These are phyloP conservation scores for Boletus mariae DNA, from an alignment of 1,284 basidiomycete genomes.

Conservation along the genomic window DNA sequence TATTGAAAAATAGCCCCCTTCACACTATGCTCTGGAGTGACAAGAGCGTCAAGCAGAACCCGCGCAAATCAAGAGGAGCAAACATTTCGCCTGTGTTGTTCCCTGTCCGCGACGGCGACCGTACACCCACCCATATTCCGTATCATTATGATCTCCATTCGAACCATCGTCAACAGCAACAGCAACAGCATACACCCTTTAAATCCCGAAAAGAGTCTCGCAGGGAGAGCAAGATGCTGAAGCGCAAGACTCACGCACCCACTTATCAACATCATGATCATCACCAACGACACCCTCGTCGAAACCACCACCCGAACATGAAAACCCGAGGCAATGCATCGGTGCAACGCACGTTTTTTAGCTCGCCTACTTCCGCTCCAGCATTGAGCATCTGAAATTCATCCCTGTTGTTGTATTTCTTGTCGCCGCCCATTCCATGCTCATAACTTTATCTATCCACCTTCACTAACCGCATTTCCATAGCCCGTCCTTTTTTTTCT, in stretches of 20 bases:
- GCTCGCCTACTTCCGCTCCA: constrained; percentile 33
- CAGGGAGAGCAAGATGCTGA: constrained; percentile 60
- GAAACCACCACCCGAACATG: constrained; percentile 58
- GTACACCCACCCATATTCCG: constrained; percentile 43
- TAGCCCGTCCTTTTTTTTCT: neutral
- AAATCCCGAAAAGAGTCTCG: constrained; percentile 56
- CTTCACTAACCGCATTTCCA: constrained; percentile 13
- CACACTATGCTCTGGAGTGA: constrained; percentile 55
- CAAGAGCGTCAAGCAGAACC: constrained; percentile 28
- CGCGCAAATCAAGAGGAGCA: constrained; percentile 29
- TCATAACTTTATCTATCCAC: constrained; percentile 11
- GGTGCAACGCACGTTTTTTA: constrained; percentile 54
- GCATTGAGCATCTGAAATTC: constrained; percentile 30
- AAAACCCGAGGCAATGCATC: constrained; percentile 59
- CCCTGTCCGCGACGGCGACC: constrained; percentile 54
- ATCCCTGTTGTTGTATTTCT: constrained; percentile 22
- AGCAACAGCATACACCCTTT: constrained; percentile 36
- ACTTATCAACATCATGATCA: constrained; percentile 34
- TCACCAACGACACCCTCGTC: constrained; percentile 34
- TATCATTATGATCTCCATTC: constrained; percentile 24
- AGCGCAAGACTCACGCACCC: constrained; percentile 50
- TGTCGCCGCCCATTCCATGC: constrained; percentile 3
- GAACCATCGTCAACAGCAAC: constrained; percentile 36
- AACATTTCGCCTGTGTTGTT: constrained; percentile 52
- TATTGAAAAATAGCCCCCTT: constrained; percentile 54